Evolutionary conservation across 2,329 filamentous ascomycete species (phyloP), one percentile per base, ranked within the genome.

Genomic region (Alternaria sp.): DNA sequence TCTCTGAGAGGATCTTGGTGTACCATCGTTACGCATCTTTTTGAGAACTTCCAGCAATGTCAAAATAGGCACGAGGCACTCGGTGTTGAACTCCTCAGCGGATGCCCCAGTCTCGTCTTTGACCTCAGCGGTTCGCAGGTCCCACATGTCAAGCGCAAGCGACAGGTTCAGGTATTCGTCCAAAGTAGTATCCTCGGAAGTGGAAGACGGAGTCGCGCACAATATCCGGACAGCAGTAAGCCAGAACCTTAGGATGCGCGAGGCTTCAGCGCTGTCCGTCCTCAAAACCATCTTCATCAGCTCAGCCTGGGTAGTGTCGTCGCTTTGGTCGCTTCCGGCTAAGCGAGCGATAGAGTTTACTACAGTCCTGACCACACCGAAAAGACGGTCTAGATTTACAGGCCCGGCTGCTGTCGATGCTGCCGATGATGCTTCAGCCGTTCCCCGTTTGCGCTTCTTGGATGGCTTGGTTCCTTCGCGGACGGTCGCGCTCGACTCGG

Each of bases 201-300:
- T 15, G 4, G 52, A 50, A 1, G 51, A 23, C 8, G 36, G 54
- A 12, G 50, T 46, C 8, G 59, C 23, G 10, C 43, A 54, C 6
- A 73, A 19, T 9, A 75, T 61, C 26, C 64, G 70, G 13, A 76
- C 62, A 21, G 69, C 73, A 10, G 62, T 67, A 26, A 81, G 67
- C 79, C 79, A 81, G 50, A 72, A 73, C 36, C 74, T 77, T 19
- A 80, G 57, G 12, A 80, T 73, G n/a, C 74, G 69, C 6, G 77
- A 74, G 25, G 79, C 79, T 60, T 80, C 77, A 4, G 70, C 69
- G 30, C 73, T 77, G 26, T 78, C 75, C 0, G 76, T 74, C 44
- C 76, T 70, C 50, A 80, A 54, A 1, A 77, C 76, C 65, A 78
- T 74, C 61, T 75, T 77, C 72, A 80, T 78, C 26, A 79, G 71